phyloP scores from a whole-genome alignment of 1,284 basidiomycete species.

The Marasmius fiardii region DNA sequence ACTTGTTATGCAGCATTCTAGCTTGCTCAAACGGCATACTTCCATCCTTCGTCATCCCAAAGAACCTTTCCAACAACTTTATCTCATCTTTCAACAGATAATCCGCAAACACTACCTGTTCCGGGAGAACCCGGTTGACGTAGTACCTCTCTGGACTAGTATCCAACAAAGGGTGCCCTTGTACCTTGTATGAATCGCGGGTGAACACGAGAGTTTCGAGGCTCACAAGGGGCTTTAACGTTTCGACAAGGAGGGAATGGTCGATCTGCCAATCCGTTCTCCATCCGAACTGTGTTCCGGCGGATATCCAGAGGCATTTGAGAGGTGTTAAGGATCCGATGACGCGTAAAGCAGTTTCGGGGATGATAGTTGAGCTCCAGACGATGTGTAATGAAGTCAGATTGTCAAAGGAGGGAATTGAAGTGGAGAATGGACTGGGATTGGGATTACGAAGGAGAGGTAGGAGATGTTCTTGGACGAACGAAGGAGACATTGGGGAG shows the following conservation, averaged over 20 bases:
- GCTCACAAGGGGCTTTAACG: slow-evolving; percentile 17
- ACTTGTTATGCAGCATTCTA: slow-evolving; percentile 11
- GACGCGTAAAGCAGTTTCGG: slow-evolving; percentile 16
- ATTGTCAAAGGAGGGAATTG: background rate
- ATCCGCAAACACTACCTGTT: slow-evolving; percentile 15
- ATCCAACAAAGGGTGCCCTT: slow-evolving; percentile 22
- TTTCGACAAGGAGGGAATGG: slow-evolving; percentile 16
- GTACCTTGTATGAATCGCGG: slow-evolving; percentile 25
- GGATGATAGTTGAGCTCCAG: slow-evolving; percentile 17
- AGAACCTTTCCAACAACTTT: slow-evolving; percentile 9
- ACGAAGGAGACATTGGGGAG: slow-evolving; percentile 10
- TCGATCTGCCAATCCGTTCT: slow-evolving; percentile 26
- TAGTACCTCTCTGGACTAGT: slow-evolving; percentile 23
- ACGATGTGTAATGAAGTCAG: slow-evolving; percentile 24
- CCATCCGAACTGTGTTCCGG: slow-evolving; percentile 22
- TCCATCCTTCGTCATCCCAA: background rate
- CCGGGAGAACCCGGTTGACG: slow-evolving; percentile 21
- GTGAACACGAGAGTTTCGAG: slow-evolving; percentile 26
- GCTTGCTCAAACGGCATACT: slow-evolving; percentile 11
- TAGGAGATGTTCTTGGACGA: slow-evolving; percentile 18
- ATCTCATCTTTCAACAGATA: slow-evolving; percentile 21
- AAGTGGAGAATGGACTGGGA: slow-evolving; percentile 10
- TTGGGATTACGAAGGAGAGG: slow-evolving; percentile 14
- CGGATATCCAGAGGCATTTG: slow-evolving; percentile 25
- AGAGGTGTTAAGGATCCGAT: slow-evolving; percentile 20